These are phyloP conservation scores for Cytospora mali DNA, from an alignment of 2,329 filamentous ascomycete species.

Conservation along the genomic window DNA sequence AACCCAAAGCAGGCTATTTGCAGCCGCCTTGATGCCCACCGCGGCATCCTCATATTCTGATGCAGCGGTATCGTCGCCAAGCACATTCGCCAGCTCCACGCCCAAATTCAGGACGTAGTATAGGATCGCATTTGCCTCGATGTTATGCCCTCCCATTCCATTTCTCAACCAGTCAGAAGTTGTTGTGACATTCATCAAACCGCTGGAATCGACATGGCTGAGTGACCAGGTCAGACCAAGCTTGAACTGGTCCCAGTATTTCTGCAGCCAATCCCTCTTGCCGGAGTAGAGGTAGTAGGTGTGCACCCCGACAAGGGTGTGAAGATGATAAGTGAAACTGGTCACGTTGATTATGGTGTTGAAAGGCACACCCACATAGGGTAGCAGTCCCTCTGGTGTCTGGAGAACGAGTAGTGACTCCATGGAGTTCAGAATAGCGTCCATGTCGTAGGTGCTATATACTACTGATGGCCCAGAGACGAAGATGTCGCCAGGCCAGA, in stretches of 20 bases:
- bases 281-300: slow-evolving; percentile 60
- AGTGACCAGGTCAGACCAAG: slow-evolving; percentile 47
- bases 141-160: slow-evolving; percentile 53
- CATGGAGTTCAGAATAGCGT: slow-evolving; percentile 52
- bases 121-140: slow-evolving; percentile 55
- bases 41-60: slow-evolving; percentile 13
- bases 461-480: slow-evolving; percentile 58
- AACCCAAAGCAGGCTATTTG: slow-evolving; percentile 21
- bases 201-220: slow-evolving; percentile 40
- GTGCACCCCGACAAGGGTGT: slow-evolving; percentile 59
- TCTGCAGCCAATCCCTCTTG: slow-evolving; percentile 49
- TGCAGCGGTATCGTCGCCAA: slow-evolving; percentile 39
- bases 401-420: slow-evolving; percentile 51
- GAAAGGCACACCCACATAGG: slow-evolving; percentile 53
- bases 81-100: slow-evolving; percentile 48
- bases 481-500: slow-evolving; percentile 65
- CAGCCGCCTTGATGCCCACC: slow-evolving; percentile 19
- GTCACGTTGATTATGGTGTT: slow-evolving; percentile 28
- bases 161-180: slow-evolving; percentile 55
- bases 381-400: slow-evolving; percentile 39
- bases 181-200: slow-evolving; percentile 53
- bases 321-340: slow-evolving; percentile 61
- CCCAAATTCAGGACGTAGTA: slow-evolving; percentile 54
- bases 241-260: slow-evolving; percentile 52
- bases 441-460: slow-evolving; percentile 56